Evolutionary conservation across 106 monocot genomes (phyloP), one percentile per base, ranked within the genome.

Genomic region (Alisma plantagoaquatica): DNA sequence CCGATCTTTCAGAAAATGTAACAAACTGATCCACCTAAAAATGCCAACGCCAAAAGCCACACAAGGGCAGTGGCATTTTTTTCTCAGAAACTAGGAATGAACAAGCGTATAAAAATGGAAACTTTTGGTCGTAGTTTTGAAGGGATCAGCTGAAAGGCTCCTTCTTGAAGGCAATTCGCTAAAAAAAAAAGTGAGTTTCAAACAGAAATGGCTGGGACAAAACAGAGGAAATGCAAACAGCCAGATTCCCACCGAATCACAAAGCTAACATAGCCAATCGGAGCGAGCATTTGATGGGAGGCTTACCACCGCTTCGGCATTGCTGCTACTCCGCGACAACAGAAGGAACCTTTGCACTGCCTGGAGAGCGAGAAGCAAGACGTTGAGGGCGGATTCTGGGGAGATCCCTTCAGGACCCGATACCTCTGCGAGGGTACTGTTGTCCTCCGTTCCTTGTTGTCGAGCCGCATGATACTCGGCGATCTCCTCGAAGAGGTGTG

Each of bases 401-500:
- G 57, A 12, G 22, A 33, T 41, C 27, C 67, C 33, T 10, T 38
- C 22, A n/a, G n/a, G 35, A 21, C 31, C 16, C 35, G 22, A 21
- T 2, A 32, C 31, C 71, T 54, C 10, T 74, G 51, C 24, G 66
- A 54, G 5, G 65, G 44, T 9, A 46, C 45, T 17, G 67, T 57
- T 7, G 33, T 28, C 20, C 7, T 31, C 0, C 0, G 28, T 65
- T 2, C 5, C 19, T 1, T 25, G 57, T 8, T 19, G 21, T 27
- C 70, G n/a, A 18, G 15, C 54, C 1, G 35, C 60, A 25, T 47
- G 64, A 33, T 62, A 75, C 28, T 73, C 71, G 25, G 33, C 19
- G 24, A 91, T 67, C 74, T 91, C 90, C 46, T 84, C 80, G 14
- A 77, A 51, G 52, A 91, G 65, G 59, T 84, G 84, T 31, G 69